Evolutionary conservation across 2,329 filamentous ascomycete species (phyloP), one percentile per base, ranked within the genome.

Genomic region (Fusarium poae): DNA sequence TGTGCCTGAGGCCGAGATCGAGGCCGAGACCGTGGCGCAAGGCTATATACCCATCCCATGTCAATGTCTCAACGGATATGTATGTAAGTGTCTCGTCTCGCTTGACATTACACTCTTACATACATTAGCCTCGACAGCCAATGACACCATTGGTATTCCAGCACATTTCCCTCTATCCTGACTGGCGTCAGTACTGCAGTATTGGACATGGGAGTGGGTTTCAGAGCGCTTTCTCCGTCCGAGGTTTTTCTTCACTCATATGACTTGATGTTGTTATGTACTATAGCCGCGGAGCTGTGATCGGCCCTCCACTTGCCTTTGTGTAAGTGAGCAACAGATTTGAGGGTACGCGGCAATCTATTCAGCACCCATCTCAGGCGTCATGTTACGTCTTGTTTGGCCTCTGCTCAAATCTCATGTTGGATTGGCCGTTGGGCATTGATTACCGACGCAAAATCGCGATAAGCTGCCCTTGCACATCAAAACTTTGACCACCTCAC

Each of bases 21-120:
- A 72, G 57, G 53, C 57, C 45, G 44, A 70, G 57, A 50, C 66
- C 42, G 30, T 52, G 40, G 18, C 37, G 21, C 39, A 40, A 50
- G 37, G 59, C 51, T 50, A 48, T 50, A 48, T 30, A n/a, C 37
- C 18, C 42, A 11, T n/a, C 35, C 35, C 35, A 39, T 39, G 35
- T 39, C 35, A 27, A 23, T 56, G 34, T 39, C 27, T 29, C 23
- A 12, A 43, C n/a, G 8, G 29, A 62, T 40, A 30, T 51, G 39
- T 67, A 54, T 70, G 67, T 70, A 70, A 62, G 55, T 62, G 53
- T 51, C 44, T 56, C 43, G 55, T 25, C 48, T 51, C 48, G 48
- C 48, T 51, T 51, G 48, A 53, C 61, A 49, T 27, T 50, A 42
- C 53, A 57, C 43, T 49, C 40, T 63, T 42, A 49, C 37, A 46